Evolutionary conservation across 768 basidiomycete species (phyloP), one percentile per base, ranked within the genome.

Genomic region (Mycena chlorophos): DNA sequence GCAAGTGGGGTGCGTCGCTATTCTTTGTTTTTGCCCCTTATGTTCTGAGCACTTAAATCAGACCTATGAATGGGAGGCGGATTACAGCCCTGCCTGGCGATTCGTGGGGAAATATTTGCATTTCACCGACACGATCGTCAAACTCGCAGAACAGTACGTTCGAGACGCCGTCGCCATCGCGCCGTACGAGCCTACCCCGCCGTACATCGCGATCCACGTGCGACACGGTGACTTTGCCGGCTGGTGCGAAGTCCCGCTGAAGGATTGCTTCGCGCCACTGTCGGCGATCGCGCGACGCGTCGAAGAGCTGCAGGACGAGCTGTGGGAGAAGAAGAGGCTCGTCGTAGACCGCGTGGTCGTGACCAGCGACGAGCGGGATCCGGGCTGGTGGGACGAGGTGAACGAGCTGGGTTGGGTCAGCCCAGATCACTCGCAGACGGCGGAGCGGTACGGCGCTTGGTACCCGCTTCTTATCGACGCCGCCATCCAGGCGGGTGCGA

Each of bases 381-480:
- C 63, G 3, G 61, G 28, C 20, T 75, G 68, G 73, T 75, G 70
- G 68, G 60, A 61, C 3, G 66, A 62, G 23, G 66, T 69, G 4
- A 34, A 13, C 14, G 53, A 58, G 8, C 56, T 69, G 16, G 73
- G 74, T 1, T 75, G 73, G 73, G 61, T 55, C 0, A 52, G 66
- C 27, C 54, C 72, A n/a, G 69, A 73, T 57, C 71, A 52, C 46
- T 52, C 64, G 4, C 59, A 64, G 48, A 78, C 76, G 17, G 70
- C 39, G 12, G 68, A 69, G 57, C 58, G 52, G 14, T 67, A 75
- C 61, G 73, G 74, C 8, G 53, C 56, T 52, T 77, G 76, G 76
- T 73, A 49, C 60, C 75, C 78, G 1, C 59, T 77, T 19, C 63
- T 82, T 51, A 63, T 82, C 27, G 81, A 82, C 52, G 76, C 78